These are phyloP conservation scores for Shiraia sp. DNA, from an alignment of 2,329 filamentous ascomycete species.

Conservation along the genomic window DNA sequence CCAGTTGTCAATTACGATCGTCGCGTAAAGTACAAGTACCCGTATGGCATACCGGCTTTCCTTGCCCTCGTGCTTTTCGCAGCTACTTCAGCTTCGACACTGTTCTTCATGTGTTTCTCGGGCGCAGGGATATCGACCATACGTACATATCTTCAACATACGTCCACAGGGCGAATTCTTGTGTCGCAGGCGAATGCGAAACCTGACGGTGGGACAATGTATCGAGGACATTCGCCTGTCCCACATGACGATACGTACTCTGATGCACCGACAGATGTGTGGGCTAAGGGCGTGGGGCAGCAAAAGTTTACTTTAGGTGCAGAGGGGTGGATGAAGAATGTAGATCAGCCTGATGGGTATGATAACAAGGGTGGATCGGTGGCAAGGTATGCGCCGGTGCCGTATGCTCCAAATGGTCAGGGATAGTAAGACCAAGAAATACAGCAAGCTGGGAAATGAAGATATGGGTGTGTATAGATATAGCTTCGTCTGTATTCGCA, in stretches of 20 bases:
- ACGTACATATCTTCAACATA: too few species aligned
- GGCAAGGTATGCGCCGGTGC: conserved; percentile 3
- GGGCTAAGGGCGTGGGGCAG: conserved; percentile 2
- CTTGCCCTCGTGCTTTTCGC: conserved; percentile 8
- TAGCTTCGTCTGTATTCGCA: too few species aligned
- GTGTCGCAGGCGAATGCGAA: too few species aligned
- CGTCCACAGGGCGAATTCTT: too few species aligned
- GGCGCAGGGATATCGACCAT: too few species aligned
- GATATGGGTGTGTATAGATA: too few species aligned
- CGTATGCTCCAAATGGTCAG: neutral
- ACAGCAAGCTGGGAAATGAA: too few species aligned
- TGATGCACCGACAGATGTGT: conserved; percentile 1
- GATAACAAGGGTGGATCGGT: conserved; percentile 2
- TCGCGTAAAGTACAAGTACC: conserved; percentile 36
- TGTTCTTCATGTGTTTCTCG: too few species aligned
- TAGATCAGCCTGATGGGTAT: neutral
- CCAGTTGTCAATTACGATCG: neutral
- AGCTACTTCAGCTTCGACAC: neutral
- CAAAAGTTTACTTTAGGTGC: conserved; percentile 1
- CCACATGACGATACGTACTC: neutral
- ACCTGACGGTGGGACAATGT: neutral
- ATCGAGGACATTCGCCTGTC: neutral
- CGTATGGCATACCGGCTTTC: conserved; percentile 43
- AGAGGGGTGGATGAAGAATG: conserved; percentile 4
- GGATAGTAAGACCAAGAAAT: too few species aligned